phyloP scores from a whole-genome alignment of 1,284 basidiomycete genomes.

The Filobasidium uniguttulatum region DNA sequence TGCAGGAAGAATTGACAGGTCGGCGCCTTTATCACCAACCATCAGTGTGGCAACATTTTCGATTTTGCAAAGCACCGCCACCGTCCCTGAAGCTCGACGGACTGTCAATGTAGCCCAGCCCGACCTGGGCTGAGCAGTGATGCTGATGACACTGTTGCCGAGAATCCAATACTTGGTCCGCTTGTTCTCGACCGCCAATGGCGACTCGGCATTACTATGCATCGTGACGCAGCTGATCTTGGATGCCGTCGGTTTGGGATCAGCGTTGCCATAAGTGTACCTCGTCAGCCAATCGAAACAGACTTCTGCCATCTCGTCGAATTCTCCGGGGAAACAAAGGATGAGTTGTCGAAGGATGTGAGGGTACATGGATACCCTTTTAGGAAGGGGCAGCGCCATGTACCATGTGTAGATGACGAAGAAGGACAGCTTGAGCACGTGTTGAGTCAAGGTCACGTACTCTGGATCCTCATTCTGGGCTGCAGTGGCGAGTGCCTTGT shows the following conservation, averaged over 20 bases:
- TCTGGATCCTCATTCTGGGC: slow-evolving; percentile 9
- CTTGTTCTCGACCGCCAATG: slow-evolving; percentile 38
- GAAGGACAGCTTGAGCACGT: slow-evolving; percentile 86
- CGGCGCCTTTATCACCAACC: slow-evolving; percentile 63
- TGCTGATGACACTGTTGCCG: slow-evolving; percentile 74
- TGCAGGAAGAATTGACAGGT: slow-evolving; percentile 56
- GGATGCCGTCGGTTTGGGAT: slow-evolving; percentile 73
- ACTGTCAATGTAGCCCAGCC: slow-evolving; percentile 86
- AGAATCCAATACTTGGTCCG: slow-evolving; percentile 59
- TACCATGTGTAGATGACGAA: slow-evolving; percentile 94
- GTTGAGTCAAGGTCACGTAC: slow-evolving; percentile 72
- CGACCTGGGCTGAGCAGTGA: slow-evolving; percentile 55
- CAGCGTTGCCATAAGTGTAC: slow-evolving; percentile 86
- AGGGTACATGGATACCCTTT: slow-evolving; percentile 67
- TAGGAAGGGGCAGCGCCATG: slow-evolving; percentile 69
- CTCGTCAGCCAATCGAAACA: slow-evolving; percentile 96
- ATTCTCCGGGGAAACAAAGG: slow-evolving; percentile 65
- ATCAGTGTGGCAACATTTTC: slow-evolving; percentile 80
- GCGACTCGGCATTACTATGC: slow-evolving; percentile 21
- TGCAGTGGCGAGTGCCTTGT: slow-evolving; percentile 33
- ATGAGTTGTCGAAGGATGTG: slow-evolving; percentile 80
- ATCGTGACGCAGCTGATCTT: slow-evolving; percentile 54
- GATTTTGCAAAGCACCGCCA: slow-evolving; percentile 66
- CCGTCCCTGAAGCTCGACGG: slow-evolving; percentile 77
- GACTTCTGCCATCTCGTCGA: slow-evolving; percentile 88